Conservation (phyloP, 352 stramenopile species). For the Globisporangium emineosum region DNA sequence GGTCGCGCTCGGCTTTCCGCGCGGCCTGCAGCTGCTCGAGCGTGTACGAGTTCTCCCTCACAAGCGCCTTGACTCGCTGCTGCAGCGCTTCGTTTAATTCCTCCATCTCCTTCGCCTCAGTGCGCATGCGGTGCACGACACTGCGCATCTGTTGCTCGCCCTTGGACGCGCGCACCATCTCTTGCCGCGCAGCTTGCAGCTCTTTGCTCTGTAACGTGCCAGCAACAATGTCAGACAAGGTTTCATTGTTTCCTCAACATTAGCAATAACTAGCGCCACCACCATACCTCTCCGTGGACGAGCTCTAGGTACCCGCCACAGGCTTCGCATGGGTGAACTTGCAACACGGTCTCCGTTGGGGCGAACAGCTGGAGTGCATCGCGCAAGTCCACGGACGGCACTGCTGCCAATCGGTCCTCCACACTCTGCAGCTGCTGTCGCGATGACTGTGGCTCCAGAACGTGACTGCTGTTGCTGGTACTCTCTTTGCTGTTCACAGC, state of each 20-base stretch:
- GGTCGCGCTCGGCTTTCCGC: constrained; percentile 69
- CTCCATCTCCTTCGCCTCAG: constrained; percentile 67
- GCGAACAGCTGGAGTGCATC: constrained; percentile 70
- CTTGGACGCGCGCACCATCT: constrained; percentile 65
- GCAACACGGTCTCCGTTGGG: constrained; percentile 63
- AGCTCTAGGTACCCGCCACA: constrained; percentile 77
- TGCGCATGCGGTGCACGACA: constrained; percentile 59
- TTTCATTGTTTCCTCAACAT: not conserved
- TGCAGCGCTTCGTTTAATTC: constrained; percentile 75
- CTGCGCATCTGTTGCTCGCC: constrained; percentile 67
- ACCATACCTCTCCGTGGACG: constrained; percentile 63
- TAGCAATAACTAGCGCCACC: too few relatives aligned
- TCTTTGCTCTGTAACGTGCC: constrained; percentile 52
- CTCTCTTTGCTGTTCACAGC: not conserved
- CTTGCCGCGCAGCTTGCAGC: constrained; percentile 51
- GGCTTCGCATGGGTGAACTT: constrained; percentile 68
- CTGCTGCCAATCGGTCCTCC: constrained; percentile 46
- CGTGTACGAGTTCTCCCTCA: constrained; percentile 77
- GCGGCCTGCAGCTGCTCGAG: constrained; percentile 71
- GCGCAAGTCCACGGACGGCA: constrained; percentile 72
- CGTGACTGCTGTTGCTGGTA: not conserved
- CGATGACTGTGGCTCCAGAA: not conserved
- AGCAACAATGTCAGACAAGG: not conserved
- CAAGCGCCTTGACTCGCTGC: constrained; percentile 66
- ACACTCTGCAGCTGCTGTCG: not conserved